Evolutionary conservation across 352 stramenopile species (phyloP).

Genomic region (Aphanomyces cochlioides): DNA sequence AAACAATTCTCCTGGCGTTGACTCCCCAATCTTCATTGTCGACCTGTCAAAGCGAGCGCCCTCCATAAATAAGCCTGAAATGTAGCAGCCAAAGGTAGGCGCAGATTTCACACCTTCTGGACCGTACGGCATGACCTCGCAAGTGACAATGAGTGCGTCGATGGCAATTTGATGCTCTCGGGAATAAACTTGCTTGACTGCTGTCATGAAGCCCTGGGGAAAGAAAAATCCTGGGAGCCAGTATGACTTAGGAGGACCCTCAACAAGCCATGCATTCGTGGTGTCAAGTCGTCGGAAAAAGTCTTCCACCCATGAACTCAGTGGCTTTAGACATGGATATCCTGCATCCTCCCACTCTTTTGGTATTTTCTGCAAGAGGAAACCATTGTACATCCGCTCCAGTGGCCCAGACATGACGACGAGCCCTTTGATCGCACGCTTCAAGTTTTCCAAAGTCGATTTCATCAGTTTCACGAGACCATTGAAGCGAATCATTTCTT

Average conservation of each 20-base stretch:
- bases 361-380: slow-evolving; percentile 87
- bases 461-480: slow-evolving; percentile 84
- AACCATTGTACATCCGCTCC: slow-evolving; percentile 91
- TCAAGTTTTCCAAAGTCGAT: slow-evolving; percentile 77
- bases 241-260: slow-evolving; percentile 76
- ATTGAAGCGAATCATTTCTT: slow-evolving; percentile 90
- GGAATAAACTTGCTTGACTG: slow-evolving; percentile 90
- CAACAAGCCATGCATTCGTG: slow-evolving; percentile 76
- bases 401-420: slow-evolving; percentile 88
- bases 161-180: slow-evolving; percentile 89
- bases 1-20: slow-evolving; percentile 83
- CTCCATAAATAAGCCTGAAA: slow-evolving; percentile 94
- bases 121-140: slow-evolving; percentile 70
- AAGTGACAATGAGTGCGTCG: slow-evolving; percentile 86
- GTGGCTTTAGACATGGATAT: slow-evolving; percentile 90
- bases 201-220: slow-evolving; percentile 94
- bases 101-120: slow-evolving; percentile 59
- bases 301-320: slow-evolving; percentile 90
- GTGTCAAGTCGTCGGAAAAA: slow-evolving; percentile 86
- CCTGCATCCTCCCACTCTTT: slow-evolving; percentile 85
- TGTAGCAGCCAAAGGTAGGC: slow-evolving; percentile 87
- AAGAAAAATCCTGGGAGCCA: slow-evolving; percentile 96
- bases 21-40: slow-evolving; percentile 81
- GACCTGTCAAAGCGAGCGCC: slow-evolving; percentile 85
- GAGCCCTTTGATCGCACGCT: slow-evolving; percentile 86